Evolutionary conservation across 2,329 filamentous ascomycete species (phyloP), one percentile per base, ranked within the genome.

Genomic region (Arthrocladium fulminans): DNA sequence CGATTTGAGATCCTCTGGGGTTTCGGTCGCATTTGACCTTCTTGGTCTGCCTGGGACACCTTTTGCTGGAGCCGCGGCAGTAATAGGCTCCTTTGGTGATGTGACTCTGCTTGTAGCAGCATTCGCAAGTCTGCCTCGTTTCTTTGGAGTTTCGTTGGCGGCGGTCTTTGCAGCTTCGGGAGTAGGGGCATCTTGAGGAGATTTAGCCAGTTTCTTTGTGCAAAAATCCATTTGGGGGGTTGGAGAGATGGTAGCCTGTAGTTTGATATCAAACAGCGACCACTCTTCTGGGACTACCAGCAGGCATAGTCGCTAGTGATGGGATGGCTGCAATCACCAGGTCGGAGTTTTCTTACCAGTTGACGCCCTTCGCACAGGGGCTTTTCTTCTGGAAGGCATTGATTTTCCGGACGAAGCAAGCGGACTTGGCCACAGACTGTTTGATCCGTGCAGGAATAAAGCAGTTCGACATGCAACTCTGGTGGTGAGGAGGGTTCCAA

Each of bases 221-320:
- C n/a, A 45, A 45, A 47, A 48, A 48, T 45, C 41, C 35, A 45
- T 37, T 47, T n/a, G 15, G 30, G 38, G n/a, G 32, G 13, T 19
- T 34, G 44, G 15, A 23, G 12, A 27, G 20, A 22, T 3, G 34
- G 45, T 25, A 50, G 27, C 12, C 48, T 47, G 47, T 58, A 58
- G 8, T 51, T n/a, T 30, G n/a, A 54, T 53, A n/a, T 51, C 41
- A 45, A n/a, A 47, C 35, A 23, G 50, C 51, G 19, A 53, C 47
- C 6, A 40, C 38, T 45, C 56, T 46, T 47, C 48, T 58, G 17
- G 54, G 53, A 13, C 56, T 47, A 13, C 56, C 53, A 19, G 46
- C 20, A 15, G 49, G 27, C 13, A 37, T 48, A 20, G 25, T 20
- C n/a, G 22, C 32, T 39, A 15, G 13, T 10, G 3, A 8, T 12